Conservation (phyloP, 768 basidiomycete genomes). For the Lentinula sp. region DNA sequence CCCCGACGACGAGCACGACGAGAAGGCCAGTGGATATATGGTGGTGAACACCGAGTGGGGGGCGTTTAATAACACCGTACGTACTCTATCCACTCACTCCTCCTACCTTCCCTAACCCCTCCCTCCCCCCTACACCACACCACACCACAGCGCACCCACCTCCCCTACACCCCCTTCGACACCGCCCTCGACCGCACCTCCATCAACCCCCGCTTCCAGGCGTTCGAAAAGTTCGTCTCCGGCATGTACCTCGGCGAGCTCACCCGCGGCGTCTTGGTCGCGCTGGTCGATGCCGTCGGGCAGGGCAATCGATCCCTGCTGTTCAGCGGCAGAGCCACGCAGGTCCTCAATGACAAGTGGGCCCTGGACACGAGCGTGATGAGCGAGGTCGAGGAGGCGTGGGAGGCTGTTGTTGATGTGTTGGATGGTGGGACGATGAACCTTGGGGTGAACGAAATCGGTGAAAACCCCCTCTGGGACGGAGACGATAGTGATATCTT, state of each 20-base stretch:
- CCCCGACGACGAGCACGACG: constrained; percentile 49
- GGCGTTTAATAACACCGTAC: constrained; percentile 79
- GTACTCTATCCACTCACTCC: too few relatives aligned
- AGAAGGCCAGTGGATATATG: constrained; percentile 82
- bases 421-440: not conserved
- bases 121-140: not conserved
- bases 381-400: constrained; percentile 76
- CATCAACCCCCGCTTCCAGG: constrained; percentile 90
- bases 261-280: constrained; percentile 75
- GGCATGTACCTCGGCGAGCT: constrained; percentile 99
- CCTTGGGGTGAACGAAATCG: constrained; percentile 10
- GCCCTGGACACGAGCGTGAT: constrained; percentile 93
- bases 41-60: constrained; percentile 99
- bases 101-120: not conserved
- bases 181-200: constrained; percentile 88
- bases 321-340: constrained; percentile 75
- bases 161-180: constrained; percentile 88
- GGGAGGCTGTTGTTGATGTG: constrained; percentile 36
- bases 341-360: constrained; percentile 79
- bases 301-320: constrained; percentile 59
- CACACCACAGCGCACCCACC: constrained; percentile 55
- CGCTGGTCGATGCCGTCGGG: constrained; percentile 61
- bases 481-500: constrained; percentile 21
- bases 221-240: constrained; percentile 97
- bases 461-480: constrained; percentile 12